phyloP scores from a whole-genome alignment of 2,329 filamentous ascomycete genomes.

The Verticillium zaregamsianum region DNA sequence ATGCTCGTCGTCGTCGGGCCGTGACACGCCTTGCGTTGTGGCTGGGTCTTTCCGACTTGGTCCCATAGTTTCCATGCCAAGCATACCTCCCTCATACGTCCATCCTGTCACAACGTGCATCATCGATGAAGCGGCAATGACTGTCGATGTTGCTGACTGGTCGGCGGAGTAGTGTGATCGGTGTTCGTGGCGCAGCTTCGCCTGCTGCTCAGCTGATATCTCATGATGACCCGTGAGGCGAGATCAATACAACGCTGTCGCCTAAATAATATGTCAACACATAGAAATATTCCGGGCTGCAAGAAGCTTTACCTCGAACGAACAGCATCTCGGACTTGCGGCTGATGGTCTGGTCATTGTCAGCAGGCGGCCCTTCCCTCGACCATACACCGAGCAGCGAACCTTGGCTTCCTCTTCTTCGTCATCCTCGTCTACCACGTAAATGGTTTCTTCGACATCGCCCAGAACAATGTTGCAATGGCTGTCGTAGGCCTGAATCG shows the following conservation, averaged over 20 bases:
- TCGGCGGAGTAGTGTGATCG: background rate
- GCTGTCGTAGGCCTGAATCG: slow-evolving; percentile 83
- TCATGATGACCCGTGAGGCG: slow-evolving; percentile 50
- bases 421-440: slow-evolving; percentile 84
- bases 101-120: background rate
- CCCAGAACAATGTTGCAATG: slow-evolving; percentile 97
- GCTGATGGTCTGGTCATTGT: slow-evolving; percentile 67
- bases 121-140: background rate
- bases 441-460: slow-evolving; percentile 96
- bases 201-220: slow-evolving; percentile 1
- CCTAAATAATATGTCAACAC: slow-evolving; percentile 41
- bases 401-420: slow-evolving; percentile 73
- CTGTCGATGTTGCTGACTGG: background rate
- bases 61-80: background rate
- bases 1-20: background rate
- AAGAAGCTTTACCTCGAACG: slow-evolving; percentile 70
- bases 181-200: background rate
- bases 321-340: slow-evolving; percentile 99
- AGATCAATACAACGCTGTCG: slow-evolving; percentile 70
- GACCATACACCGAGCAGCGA: slow-evolving; percentile 16
- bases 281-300: background rate
- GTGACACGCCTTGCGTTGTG: background rate
- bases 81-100: background rate
- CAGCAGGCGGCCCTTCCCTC: background rate
- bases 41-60: background rate